Conservation (phyloP, 148 eudicot genomes). For the Dianthus caryophyllus region DNA sequence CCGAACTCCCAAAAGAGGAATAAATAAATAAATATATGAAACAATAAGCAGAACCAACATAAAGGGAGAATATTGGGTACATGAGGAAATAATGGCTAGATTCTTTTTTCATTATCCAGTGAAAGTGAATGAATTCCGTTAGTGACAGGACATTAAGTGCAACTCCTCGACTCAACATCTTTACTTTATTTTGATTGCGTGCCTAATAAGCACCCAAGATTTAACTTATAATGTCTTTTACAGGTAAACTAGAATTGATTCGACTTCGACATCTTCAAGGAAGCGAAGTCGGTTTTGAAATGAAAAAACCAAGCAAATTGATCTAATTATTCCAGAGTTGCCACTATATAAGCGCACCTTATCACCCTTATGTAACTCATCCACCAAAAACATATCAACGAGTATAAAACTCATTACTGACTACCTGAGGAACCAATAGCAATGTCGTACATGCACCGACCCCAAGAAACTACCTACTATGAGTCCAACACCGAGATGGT, state of each 20-base stretch:
- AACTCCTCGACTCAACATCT: not conserved
- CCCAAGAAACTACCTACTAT: constrained; percentile 18
- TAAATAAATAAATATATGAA: no score
- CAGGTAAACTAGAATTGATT: constrained; percentile 5
- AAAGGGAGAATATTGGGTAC: no score
- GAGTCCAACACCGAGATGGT: constrained; percentile 23
- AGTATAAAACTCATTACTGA: not conserved
- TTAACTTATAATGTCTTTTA: not conserved
- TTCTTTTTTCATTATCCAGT: not conserved
- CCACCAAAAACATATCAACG: constrained; percentile 17
- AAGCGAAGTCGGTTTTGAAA: not conserved
- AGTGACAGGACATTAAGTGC: not conserved
- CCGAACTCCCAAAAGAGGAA: no score
- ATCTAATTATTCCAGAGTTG: not conserved
- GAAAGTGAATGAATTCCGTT: not conserved
- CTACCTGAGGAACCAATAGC: constrained; percentile 2
- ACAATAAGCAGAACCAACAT: no score
- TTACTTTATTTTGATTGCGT: constrained; percentile 9
- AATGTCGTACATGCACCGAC: constrained; percentile 22
- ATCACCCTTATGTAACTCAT: constrained; percentile 8
- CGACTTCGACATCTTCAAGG: constrained; percentile 2
- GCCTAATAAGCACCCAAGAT: constrained; percentile 13
- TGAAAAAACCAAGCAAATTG: not conserved
- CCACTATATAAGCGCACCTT: constrained; percentile 23
- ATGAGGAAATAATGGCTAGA: no score